phyloP scores from a whole-genome alignment of 2,329 filamentous ascomycete genomes.

The Metarhizium robertsii region DNA sequence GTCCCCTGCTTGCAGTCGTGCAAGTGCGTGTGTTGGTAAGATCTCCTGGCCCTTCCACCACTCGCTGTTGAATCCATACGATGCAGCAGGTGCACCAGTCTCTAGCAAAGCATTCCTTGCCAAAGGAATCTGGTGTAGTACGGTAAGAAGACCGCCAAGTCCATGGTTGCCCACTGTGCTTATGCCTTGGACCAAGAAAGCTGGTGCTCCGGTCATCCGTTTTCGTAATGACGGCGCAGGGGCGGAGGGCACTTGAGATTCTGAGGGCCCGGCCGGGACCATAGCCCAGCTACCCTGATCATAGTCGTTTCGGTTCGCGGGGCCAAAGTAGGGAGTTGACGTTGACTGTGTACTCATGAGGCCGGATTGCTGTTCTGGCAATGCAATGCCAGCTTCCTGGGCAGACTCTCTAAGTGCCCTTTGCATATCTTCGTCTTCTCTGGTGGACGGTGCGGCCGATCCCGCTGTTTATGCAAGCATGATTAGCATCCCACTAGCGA shows the following conservation, averaged over 20 bases:
- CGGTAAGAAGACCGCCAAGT: slow-evolving; percentile 46
- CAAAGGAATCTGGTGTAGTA: slow-evolving; percentile 50
- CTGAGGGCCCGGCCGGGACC: slow-evolving; percentile 31
- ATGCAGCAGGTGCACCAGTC: slow-evolving; percentile 28
- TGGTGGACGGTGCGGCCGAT: slow-evolving; percentile 21
- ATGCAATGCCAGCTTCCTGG: slow-evolving; percentile 37
- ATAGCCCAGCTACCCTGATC: slow-evolving; percentile 50
- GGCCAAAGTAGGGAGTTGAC: slow-evolving; percentile 43
- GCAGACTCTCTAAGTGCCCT: slow-evolving; percentile 48
- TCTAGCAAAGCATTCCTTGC: slow-evolving; percentile 45
- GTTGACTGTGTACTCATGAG: slow-evolving; percentile 30
- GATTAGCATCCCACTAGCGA: background rate
- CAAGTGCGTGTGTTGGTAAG: slow-evolving; percentile 26
- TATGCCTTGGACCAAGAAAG: slow-evolving; percentile 36
- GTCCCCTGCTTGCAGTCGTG: slow-evolving; percentile 21
- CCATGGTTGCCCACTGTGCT: slow-evolving; percentile 27
- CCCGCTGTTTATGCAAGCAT: slow-evolving; percentile 18
- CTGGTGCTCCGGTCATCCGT: slow-evolving; percentile 33
- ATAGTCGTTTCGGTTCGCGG: slow-evolving; percentile 47
- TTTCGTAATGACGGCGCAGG: slow-evolving; percentile 32
- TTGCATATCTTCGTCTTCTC: slow-evolving; percentile 47
- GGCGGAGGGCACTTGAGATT: slow-evolving; percentile 11
- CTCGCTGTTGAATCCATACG: slow-evolving; percentile 45
- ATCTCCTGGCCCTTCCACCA: slow-evolving; percentile 56
- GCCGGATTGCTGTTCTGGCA: slow-evolving; percentile 40